These are phyloP conservation scores for Cryptococcus hybrid DNA, from an alignment of 1,284 basidiomycete species.

Conservation along the genomic window DNA sequence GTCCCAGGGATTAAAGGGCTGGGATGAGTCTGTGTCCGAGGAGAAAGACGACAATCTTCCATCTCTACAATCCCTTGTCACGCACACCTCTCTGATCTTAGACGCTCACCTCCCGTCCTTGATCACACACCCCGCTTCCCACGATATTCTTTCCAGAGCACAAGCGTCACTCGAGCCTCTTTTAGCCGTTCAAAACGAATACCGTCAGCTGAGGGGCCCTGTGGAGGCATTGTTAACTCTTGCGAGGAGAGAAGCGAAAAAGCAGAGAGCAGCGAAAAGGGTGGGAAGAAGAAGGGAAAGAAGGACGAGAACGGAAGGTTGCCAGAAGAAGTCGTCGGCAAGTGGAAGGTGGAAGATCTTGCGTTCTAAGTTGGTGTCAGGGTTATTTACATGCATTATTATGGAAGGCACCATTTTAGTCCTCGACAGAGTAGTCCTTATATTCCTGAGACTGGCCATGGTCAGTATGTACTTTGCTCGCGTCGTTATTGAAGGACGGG, in stretches of 20 bases:
- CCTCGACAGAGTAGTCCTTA: too few relatives aligned
- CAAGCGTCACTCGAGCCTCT: slow-evolving; percentile 34
- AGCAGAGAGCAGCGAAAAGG: slow-evolving; percentile 19
- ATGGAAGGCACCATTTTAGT: not conserved
- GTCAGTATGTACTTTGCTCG: too few relatives aligned
- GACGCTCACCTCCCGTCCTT: slow-evolving; percentile 47
- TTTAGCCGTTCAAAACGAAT: slow-evolving; percentile 37
- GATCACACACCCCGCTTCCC: slow-evolving; percentile 30
- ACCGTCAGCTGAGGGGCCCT: slow-evolving; percentile 38
- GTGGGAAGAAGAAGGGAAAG: not conserved
- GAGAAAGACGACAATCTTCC: slow-evolving; percentile 1
- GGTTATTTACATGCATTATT: not conserved
- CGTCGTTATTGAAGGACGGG: too few relatives aligned
- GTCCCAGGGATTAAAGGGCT: slow-evolving; percentile 25
- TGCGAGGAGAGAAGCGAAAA: slow-evolving; percentile 27
- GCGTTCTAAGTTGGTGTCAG: slow-evolving; percentile 25
- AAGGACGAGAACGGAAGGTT: slow-evolving; percentile 9
- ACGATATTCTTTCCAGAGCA: slow-evolving; percentile 28
- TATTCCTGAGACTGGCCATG: too few relatives aligned
- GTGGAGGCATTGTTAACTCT: slow-evolving; percentile 45
- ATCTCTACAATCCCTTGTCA: slow-evolving; percentile 19
- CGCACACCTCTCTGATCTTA: slow-evolving; percentile 40
- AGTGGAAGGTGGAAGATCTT: slow-evolving; percentile 47
- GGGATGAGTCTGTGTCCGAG: slow-evolving; percentile 17
- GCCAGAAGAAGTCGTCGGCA: slow-evolving; percentile 39